phyloP scores from a whole-genome alignment of 495 filamentous ascomycete genomes.

The Penicillium ochrochloron region DNA sequence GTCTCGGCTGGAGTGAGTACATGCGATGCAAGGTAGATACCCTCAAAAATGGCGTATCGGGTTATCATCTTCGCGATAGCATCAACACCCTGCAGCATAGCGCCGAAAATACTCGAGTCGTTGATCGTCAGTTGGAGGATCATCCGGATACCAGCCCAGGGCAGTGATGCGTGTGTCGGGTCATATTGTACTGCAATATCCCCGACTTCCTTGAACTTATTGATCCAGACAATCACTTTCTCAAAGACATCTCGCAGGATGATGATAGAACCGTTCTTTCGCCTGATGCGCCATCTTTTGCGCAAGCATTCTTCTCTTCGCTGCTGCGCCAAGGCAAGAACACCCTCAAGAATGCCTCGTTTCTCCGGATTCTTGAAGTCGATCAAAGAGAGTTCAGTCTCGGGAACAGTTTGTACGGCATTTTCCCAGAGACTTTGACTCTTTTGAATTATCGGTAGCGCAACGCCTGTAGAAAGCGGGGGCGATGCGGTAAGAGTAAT shows the following conservation, averaged over 20 bases:
- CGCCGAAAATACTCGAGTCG: neutral
- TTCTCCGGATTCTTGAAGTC: neutral
- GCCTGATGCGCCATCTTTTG: neutral
- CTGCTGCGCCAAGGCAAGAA: neutral
- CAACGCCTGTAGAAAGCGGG: neutral
- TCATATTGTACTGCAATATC: neutral
- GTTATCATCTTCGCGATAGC: neutral
- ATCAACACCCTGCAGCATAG: slow-evolving; percentile 3
- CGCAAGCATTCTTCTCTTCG: neutral
- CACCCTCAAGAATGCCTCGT: neutral
- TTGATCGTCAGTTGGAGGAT: slow-evolving; percentile 1
- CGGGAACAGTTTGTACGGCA: neutral
- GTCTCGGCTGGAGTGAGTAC: neutral
- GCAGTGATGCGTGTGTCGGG: neutral
- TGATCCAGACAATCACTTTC: neutral
- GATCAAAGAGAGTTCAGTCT: neutral
- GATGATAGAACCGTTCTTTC: neutral
- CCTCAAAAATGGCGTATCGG: slow-evolving; percentile 1
- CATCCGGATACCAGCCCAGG: slow-evolving; percentile 1
- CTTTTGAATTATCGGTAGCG: neutral
- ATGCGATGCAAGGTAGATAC: neutral
- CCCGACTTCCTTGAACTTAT: neutral
- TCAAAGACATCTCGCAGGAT: neutral
- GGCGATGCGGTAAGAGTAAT: neutral
- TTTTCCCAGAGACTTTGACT: neutral